Base-by-base conservation (phyloP, 2,329 filamentous ascomycete species). In the Stachybotrys echinatus region DNA sequence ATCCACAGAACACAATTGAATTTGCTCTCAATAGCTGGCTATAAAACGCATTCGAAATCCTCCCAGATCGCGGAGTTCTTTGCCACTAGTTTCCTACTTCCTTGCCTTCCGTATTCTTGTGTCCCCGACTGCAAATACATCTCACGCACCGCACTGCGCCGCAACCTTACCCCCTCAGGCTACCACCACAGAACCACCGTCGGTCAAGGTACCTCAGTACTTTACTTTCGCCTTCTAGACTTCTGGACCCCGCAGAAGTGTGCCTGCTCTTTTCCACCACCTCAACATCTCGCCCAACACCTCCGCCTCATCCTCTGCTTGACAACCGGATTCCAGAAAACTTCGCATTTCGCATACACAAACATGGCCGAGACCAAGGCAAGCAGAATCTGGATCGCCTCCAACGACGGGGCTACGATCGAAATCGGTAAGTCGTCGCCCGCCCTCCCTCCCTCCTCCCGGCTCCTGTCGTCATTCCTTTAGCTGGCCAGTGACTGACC, bases 341-440 rank as follows among this genome's bases (percentile, higher is more conserved):
- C n/a, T n/a, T 3, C 27, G 10, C 27, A 31, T 31, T 14, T 34
- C 27, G 27, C 14, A 3, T 14, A 34, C 27, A 34, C 5, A 34
- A 66, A 51, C 53, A 74, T 74, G 71, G 55, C 68, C 52, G 68
- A 71, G 38, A 48, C 56, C 37, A 62, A 61, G 50, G 50, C 53
- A n/a, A 56, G 70, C 49, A 77, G 74, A 66, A 65, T 81, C 58
- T 74, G 68, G 61, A 64, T 82, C 23, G 62, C 68, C 57, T 79
- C 76, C 70, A 80, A 79, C 59, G 79, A 82, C 55, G 65, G 61
- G 50, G 69, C 71, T 43, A 59, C 64, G 23, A 72, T 81, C 47
- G 67, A 70, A 56, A 72, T 79, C 48, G 71, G 74, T 76, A 71
- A 57, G 74, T 71, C 49, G 20, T 22, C 49, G 45, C 42, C 18